Evolutionary conservation across 148 eudicot species (phyloP), one percentile per base, ranked within the genome.

Genomic region (Fallopia convolvulus): DNA sequence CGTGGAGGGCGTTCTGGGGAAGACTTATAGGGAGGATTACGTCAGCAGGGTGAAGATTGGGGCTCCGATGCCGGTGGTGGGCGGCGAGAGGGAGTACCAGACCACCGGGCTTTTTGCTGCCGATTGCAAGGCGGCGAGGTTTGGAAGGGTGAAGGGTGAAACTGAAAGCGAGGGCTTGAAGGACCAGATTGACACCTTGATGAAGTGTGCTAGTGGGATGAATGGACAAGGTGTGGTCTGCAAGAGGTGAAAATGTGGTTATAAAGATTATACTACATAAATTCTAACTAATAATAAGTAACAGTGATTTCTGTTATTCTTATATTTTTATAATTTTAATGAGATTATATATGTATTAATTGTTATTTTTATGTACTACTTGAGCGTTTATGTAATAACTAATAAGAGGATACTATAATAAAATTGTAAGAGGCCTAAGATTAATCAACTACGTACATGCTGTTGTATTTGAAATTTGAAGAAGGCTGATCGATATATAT

Each of bases 1-100:
- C 30, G 88, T 85, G 12, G 83, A 82, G 12, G 88, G 88, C 4
- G 88, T 87, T 47, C 63, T 87, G 66, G 90, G 90, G 4, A 84
- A 85, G 23, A 87, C 90, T 10, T 87, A 87, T 18, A 81, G 88
- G 10, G 72, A 75, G 3, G 77, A 85, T 73, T 87, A 85, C 42
- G 85, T 85, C 21, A 87, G 87, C 74, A 41, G 36, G 33, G 84
- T 83, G 30, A 87, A 80, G 30, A 47, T 83, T 52, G 85, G 87
- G 15, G 78, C 75, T 2, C 11, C 81, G 8, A 87, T 85, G 88
- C 82, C 90, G 14, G 76, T 87, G 0, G 47, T 87, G 60, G 88
- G 88, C 13, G 87, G 88, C 13, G 85, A 79, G 0, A 80, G 52
- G 36, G 83, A 83, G 76, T 87, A 74, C 44, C 72, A 73, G 13